Conservation (phyloP, 108 stramenopile species). For the Mediolabrus comicus region DNA sequence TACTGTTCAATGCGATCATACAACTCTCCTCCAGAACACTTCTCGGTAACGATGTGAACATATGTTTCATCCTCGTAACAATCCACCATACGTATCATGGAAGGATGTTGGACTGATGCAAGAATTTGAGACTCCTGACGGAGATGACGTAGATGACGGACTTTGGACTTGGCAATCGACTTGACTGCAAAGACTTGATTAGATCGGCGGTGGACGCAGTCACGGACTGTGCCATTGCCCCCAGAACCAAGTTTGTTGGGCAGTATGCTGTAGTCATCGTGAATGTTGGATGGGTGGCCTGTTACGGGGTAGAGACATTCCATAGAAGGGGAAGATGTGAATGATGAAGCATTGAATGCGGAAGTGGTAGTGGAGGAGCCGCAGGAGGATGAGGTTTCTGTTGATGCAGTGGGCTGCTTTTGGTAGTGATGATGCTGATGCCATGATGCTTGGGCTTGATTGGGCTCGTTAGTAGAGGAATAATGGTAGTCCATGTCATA, state of each 20-base stretch:
- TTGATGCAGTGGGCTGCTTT: neutral
- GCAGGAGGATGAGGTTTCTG: neutral
- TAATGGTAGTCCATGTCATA: neutral
- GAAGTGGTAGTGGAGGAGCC: neutral
- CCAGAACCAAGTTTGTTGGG: neutral
- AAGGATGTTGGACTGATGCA: constrained; percentile 36
- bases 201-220: neutral
- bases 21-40: constrained; percentile 55
- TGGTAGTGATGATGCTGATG: too few relatives aligned
- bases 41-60: constrained; percentile 63
- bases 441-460: neutral
- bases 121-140: constrained; percentile 13
- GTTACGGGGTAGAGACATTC: neutral
- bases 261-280: neutral
- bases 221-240: neutral
- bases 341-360: neutral
- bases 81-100: constrained; percentile 51
- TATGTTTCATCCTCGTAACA: constrained; percentile 49
- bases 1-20: constrained; percentile 56
- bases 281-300: neutral
- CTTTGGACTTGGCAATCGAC: constrained; percentile 3
- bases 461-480: neutral
- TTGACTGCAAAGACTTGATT: constrained; percentile 3
- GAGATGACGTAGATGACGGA: neutral
- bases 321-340: neutral